Conservation (phyloP, 2,329 filamentous ascomycete species). For the Colletotrichum spaethianum region DNA sequence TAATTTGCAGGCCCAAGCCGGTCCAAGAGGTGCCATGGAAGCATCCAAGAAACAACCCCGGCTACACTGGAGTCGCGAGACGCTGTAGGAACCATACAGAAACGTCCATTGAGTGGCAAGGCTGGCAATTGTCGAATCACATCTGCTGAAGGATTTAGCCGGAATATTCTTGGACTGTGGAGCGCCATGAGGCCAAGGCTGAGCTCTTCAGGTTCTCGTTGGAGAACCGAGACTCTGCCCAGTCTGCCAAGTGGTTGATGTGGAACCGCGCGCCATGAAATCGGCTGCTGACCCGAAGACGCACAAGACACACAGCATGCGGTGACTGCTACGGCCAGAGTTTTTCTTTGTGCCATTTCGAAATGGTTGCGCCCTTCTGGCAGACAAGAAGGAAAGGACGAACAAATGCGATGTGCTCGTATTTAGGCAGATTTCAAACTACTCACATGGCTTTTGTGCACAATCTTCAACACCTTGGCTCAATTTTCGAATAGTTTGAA, state of each 20-base stretch:
- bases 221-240: constrained; percentile 26
- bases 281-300: neutral
- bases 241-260: constrained; percentile 15
- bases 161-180: constrained; percentile 25
- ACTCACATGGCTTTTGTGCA: too few species aligned
- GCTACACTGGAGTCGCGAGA: neutral
- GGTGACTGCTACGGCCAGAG: neutral
- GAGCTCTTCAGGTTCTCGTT: constrained; percentile 9
- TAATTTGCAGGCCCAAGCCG: constrained; percentile 2
- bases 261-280: neutral
- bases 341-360: neutral
- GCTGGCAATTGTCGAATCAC: constrained; percentile 5
- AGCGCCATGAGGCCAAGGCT: constrained; percentile 33
- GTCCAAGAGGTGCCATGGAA: constrained; percentile 6
- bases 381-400: neutral
- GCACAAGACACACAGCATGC: neutral
- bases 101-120: constrained; percentile 1
- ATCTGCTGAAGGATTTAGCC: constrained; percentile 4
- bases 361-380: neutral
- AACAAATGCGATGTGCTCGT: neutral
- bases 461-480: too few species aligned
- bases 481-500: too few species aligned
- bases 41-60: constrained; percentile 2
- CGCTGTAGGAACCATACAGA: constrained; percentile 9
- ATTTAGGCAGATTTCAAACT: neutral